A percentile compares a stretch with the other conserved stretches of the same genome.
phyloP scores from a whole-genome alignment of 768 basidiomycete genomes.

The Gautieria morchelliformis region DNA sequence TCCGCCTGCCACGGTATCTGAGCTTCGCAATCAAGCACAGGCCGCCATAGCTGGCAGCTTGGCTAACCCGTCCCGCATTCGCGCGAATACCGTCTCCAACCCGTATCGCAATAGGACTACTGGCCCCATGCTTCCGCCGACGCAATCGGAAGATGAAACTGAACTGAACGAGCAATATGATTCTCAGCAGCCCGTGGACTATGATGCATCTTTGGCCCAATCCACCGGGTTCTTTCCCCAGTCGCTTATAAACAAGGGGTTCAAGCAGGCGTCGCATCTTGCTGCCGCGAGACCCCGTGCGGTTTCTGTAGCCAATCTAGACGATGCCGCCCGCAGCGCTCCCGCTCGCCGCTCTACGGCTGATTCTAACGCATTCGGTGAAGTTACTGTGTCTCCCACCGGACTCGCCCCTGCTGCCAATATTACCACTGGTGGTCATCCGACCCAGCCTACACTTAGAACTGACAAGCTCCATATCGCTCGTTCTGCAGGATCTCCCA shows the following conservation, averaged over 20 bases:
- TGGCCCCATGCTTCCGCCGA: slow-evolving; percentile 50
- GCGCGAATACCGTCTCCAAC: slow-evolving; percentile 89
- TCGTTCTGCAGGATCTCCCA: slow-evolving; percentile 34
- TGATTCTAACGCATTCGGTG: slow-evolving; percentile 45
- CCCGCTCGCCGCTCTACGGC: slow-evolving; percentile 55
- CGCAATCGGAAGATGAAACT: slow-evolving; percentile 61
- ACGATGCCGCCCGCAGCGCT: slow-evolving; percentile 58
- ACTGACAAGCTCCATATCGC: slow-evolving; percentile 42
- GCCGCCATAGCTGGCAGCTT: slow-evolving; percentile 82
- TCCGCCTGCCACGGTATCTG: slow-evolving; percentile 82
- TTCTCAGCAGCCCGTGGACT: slow-evolving; percentile 17
- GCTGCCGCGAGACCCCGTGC: slow-evolving; percentile 56
- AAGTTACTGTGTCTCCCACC: slow-evolving; percentile 29
- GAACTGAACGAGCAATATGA: slow-evolving; percentile 64
- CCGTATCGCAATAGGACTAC: slow-evolving; percentile 65
- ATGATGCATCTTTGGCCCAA: slow-evolving; percentile 5
- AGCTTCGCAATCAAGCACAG: slow-evolving; percentile 83
- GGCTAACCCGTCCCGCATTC: slow-evolving; percentile 66
- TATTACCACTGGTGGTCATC: slow-evolving; percentile 7
- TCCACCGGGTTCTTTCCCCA: slow-evolving; percentile 2
- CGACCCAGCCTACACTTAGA: slow-evolving; percentile 39
- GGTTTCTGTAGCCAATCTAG: slow-evolving; percentile 81
- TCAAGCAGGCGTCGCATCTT: slow-evolving; percentile 66
- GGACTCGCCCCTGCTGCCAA: slow-evolving; percentile 24
- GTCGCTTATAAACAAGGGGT: slow-evolving; percentile 47